Evolutionary conservation across 2,329 filamentous ascomycete genomes (phyloP).

Genomic region (Stemphylium lycopersici): DNA sequence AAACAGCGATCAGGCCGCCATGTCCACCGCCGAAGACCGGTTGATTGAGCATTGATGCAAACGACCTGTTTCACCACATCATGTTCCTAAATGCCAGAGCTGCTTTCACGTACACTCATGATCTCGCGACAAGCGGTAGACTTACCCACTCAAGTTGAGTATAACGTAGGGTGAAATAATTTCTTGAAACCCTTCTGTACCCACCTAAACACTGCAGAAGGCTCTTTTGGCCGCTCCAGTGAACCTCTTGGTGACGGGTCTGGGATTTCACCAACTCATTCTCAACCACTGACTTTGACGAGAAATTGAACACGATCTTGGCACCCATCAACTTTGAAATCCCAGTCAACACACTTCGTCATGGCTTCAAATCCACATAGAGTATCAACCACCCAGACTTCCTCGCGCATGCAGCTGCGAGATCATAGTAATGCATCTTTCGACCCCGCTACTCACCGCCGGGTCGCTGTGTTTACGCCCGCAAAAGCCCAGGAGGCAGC

Average conservation of each 20-base stretch:
- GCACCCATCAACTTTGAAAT: neutral
- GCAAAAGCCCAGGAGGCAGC: too few relatives aligned
- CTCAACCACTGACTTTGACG: neutral
- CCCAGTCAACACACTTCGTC: neutral
- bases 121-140: too few relatives aligned
- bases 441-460: neutral
- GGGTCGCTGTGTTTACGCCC: neutral
- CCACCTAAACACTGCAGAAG: neutral
- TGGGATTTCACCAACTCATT: neutral
- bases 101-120: neutral
- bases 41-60: neutral
- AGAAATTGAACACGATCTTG: too few relatives aligned
- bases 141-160: neutral
- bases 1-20: neutral
- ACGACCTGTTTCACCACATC: neutral
- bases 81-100: neutral
- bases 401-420: conserved; percentile 1
- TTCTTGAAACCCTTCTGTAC: neutral
- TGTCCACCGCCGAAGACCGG: neutral
- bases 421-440: neutral
- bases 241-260: neutral
- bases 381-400: neutral
- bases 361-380: neutral
- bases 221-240: neutral
- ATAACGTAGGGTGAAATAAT: neutral